These are phyloP conservation scores for Onygenales sp. DNA, from an alignment of 2,329 filamentous ascomycete species.

Conservation along the genomic window DNA sequence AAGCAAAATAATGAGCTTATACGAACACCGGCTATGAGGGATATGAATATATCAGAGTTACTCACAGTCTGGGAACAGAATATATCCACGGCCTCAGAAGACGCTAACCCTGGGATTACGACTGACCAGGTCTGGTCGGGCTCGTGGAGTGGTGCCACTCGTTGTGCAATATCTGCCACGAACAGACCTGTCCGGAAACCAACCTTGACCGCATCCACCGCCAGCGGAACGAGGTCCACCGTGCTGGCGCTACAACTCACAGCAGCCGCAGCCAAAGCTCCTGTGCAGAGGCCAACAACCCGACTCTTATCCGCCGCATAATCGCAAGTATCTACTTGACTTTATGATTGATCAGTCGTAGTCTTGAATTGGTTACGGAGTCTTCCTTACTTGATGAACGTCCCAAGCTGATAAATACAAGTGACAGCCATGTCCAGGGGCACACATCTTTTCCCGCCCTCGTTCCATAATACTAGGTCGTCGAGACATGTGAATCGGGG, in stretches of 20 bases:
- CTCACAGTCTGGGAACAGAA: background rate
- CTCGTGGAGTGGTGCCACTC: background rate
- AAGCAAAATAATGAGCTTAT: background rate
- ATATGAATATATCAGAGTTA: background rate
- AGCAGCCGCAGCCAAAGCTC: slow-evolving; percentile 23
- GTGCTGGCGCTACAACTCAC: slow-evolving; percentile 20
- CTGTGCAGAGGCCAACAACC: slow-evolving; percentile 26
- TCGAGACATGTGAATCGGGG: slow-evolving; percentile 2
- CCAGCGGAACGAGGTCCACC: slow-evolving; percentile 24
- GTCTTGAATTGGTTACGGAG: background rate
- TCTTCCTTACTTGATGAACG: slow-evolving; percentile 4
- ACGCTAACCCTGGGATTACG: background rate
- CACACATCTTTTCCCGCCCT: background rate
- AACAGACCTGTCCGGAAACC: slow-evolving; percentile 22
- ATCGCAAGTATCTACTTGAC: background rate
- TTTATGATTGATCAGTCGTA: background rate
- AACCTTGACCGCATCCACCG: slow-evolving; percentile 26
- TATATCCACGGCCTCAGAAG: background rate
- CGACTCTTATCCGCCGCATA: background rate
- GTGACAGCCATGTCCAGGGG: slow-evolving; percentile 3
- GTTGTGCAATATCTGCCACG: background rate
- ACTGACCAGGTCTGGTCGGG: background rate
- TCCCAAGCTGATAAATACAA: slow-evolving; percentile 6
- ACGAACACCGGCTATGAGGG: background rate
- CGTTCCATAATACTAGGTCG: slow-evolving; percentile 1